These are phyloP conservation scores for Populus pruinosa DNA, from an alignment of 345 rosid genomes.

Conservation along the genomic window DNA sequence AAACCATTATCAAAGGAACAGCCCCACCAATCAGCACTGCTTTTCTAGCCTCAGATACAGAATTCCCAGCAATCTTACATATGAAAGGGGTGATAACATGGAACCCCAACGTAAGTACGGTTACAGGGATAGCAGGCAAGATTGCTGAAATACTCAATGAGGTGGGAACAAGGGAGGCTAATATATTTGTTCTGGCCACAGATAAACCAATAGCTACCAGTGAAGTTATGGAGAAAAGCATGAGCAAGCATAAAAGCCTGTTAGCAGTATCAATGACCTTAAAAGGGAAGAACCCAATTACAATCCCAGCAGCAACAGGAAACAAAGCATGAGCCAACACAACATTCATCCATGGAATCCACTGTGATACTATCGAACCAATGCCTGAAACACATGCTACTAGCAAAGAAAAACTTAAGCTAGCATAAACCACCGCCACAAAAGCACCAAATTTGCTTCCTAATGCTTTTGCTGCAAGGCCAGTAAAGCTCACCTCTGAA, in stretches of 20 bases:
- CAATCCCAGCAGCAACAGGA: slow-evolving; percentile 52
- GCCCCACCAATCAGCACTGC: slow-evolving; percentile 70
- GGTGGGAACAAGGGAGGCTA: slow-evolving; percentile 52
- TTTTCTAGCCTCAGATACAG: slow-evolving; percentile 59
- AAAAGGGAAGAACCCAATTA: slow-evolving; percentile 63
- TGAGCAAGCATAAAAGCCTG: slow-evolving; percentile 58
- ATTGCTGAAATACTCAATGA: slow-evolving; percentile 59
- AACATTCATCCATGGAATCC: slow-evolving; percentile 68
- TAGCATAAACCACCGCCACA: slow-evolving; percentile 73
- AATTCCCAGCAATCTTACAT: slow-evolving; percentile 71
- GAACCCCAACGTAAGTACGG: slow-evolving; percentile 82
- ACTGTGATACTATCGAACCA: slow-evolving; percentile 71
- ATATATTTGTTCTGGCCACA: slow-evolving; percentile 64
- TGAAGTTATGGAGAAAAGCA: slow-evolving; percentile 71
- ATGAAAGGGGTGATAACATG: slow-evolving; percentile 91
- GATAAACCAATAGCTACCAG: slow-evolving; percentile 66
- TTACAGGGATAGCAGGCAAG: slow-evolving; percentile 80
- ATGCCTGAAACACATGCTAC: slow-evolving; percentile 91
- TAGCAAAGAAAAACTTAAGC: slow-evolving; percentile 74
- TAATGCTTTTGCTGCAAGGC: slow-evolving; percentile 74
- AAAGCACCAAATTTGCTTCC: slow-evolving; percentile 62
- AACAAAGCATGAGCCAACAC: slow-evolving; percentile 58
- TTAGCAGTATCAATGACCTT: slow-evolving; percentile 59
- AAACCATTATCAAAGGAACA: slow-evolving; percentile 76
- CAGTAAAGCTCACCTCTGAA: slow-evolving; percentile 82